Base-by-base conservation (phyloP, 305 asterid genomes). In the Solanum hybrid region DNA sequence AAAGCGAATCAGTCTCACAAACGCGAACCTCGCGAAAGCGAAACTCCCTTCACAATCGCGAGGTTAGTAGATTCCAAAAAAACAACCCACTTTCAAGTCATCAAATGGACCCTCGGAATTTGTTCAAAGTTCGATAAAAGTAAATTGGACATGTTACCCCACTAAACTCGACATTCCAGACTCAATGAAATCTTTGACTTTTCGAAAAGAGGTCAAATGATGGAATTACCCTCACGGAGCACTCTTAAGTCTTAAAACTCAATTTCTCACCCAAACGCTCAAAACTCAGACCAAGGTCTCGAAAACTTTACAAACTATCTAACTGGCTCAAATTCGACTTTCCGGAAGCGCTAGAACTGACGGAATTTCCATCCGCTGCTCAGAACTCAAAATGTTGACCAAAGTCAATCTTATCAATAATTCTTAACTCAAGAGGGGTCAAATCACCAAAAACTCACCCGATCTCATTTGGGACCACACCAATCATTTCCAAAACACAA, bases 281-380 rank as follows among this genome's bases (percentile, higher is more conserved):
- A 51, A 51, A 51, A 51, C 4, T 51, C 66, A 51, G 2, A 15
- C n/a, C 66, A 17, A 15, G 1, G n/a, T 17, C 24, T 51, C n/a
- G 0, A 17, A 51, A 51, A 1, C 0, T 51, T 51, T 17, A 51
- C 66, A 2, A 17, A 17, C 10, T 4, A 51, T 0, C 66, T 17
- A 15, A 51, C n/a, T 6, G 0, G n/a, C 66, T 17, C n/a, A 51
- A 15, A 17, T 17, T 51, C 0, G n/a, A 51, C 4, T 1, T 51
- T 17, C 1, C 4, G 0, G 0, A 51, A 3, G 10, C 1, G 9
- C 1, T 51, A 51, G 10, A 51, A 17, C 1, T 6, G n/a, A 2
- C 4, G 4, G 9, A 51, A 51, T 51, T 51, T 15, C n/a, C 0
- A 17, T 51, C 9, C 10, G 9, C 6, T 17, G 4, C n/a, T 51